These are phyloP conservation scores for Thuja plicata DNA, from an alignment of 83 land plant genomes.

Conservation along the genomic window DNA sequence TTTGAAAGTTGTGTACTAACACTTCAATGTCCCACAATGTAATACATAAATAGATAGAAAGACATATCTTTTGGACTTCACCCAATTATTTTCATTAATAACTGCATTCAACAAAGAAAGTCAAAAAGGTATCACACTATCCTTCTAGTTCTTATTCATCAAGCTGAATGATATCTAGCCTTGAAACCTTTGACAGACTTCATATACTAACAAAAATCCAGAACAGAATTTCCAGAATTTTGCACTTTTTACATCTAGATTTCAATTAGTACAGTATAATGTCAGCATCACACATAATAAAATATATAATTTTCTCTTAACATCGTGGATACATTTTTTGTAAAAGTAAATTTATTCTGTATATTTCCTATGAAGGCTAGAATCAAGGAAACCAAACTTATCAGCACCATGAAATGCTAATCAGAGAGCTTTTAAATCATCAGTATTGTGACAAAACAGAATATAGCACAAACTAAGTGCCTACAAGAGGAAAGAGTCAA, in stretches of 20 bases:
- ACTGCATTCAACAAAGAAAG: conserved; percentile 5
- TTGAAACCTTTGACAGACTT: neutral
- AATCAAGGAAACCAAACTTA: neutral
- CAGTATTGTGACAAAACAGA: conserved; percentile 1
- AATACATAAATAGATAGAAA: neutral
- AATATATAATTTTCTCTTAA: neutral
- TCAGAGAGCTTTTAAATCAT: neutral
- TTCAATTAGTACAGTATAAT: neutral
- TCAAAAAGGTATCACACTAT: neutral
- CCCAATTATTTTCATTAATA: neutral
- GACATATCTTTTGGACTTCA: neutral
- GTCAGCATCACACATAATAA: neutral
- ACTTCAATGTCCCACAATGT: neutral
- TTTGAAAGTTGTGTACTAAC: neutral
- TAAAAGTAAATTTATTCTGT: neutral
- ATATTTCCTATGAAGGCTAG: neutral
- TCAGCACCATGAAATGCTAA: neutral
- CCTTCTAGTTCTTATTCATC: neutral
- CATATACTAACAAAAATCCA: neutral
- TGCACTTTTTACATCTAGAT: neutral
- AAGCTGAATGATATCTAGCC: neutral
- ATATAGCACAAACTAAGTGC: conserved; percentile 12
- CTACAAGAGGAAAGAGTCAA: neutral
- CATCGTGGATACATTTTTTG: neutral
- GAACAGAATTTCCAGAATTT: neutral